A percentile compares a stretch with the other conserved stretches of the same genome.
These are phyloP conservation scores for Aspergillus baeticus DNA, from an alignment of 495 filamentous ascomycete species.

Conservation along the genomic window DNA sequence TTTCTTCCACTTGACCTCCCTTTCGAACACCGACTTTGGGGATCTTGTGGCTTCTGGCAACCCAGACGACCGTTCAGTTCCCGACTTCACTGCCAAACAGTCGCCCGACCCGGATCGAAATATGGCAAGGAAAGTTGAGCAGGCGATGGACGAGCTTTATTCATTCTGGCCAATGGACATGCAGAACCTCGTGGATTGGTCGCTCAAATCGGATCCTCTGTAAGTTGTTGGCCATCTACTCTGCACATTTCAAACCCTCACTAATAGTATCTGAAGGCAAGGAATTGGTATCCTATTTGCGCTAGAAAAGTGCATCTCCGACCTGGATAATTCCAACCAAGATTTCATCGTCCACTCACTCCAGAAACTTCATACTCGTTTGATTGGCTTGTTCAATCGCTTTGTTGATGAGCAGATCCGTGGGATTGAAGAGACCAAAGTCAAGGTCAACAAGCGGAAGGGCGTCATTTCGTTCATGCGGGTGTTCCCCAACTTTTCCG, in stretches of 20 bases:
- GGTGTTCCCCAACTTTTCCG: slow-evolving; percentile 82
- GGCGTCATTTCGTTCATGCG: slow-evolving; percentile 93
- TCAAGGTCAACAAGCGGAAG: slow-evolving; percentile 97
- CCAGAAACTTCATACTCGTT: slow-evolving; percentile 72
- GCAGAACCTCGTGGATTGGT: slow-evolving; percentile 82
- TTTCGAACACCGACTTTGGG: slow-evolving; percentile 73
- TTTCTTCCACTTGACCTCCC: slow-evolving; percentile 86
- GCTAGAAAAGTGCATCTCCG: slow-evolving; percentile 72
- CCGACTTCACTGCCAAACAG: slow-evolving; percentile 67
- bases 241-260: slow-evolving; percentile 5
- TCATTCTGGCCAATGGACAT: slow-evolving; percentile 76
- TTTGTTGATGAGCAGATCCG: slow-evolving; percentile 94
- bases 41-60: slow-evolving; percentile 66
- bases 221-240: slow-evolving; percentile 42
- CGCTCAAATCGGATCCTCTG: slow-evolving; percentile 74
- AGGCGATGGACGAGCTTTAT: slow-evolving; percentile 85
- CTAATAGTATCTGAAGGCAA: slow-evolving; percentile 55
- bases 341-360: slow-evolving; percentile 81
- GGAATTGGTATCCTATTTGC: slow-evolving; percentile 81
- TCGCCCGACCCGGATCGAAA: slow-evolving; percentile 81
- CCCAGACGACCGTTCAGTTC: slow-evolving; percentile 65
- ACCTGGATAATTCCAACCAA: slow-evolving; percentile 83
- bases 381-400: slow-evolving; percentile 75
- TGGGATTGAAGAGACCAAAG: slow-evolving; percentile 97
- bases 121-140: slow-evolving; percentile 73